Evolutionary conservation across 495 filamentous ascomycete genomes (phyloP).

Genomic region (Parathielavia hyrcaniae): DNA sequence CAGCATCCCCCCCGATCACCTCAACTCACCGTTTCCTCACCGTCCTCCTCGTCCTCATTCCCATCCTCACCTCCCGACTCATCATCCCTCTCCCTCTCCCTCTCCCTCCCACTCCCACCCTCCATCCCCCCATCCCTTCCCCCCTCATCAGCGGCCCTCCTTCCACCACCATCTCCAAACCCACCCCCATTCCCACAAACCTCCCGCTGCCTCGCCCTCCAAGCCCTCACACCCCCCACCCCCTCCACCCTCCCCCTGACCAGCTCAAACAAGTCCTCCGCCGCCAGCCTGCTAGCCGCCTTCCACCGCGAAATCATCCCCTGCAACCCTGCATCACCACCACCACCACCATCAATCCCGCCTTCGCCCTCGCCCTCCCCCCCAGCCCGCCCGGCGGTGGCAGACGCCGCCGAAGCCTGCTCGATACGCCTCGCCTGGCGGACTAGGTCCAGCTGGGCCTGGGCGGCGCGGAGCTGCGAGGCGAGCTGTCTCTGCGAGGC

Average conservation of each 20-base stretch:
- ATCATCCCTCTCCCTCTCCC: constrained; percentile 1
- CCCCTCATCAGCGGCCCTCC: neutral
- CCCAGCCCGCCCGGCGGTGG: too few relatives aligned
- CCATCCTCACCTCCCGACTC: neutral
- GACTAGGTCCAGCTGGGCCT: constrained; percentile 15
- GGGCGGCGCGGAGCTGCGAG: constrained; percentile 8
- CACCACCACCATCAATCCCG: neutral
- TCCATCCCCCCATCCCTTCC: constrained; percentile 12
- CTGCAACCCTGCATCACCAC: neutral
- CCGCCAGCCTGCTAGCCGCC: constrained; percentile 23
- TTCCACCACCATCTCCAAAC: constrained; percentile 5
- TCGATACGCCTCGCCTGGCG: constrained; percentile 26
- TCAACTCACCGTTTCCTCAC: constrained; percentile 17
- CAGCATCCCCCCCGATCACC: neutral
- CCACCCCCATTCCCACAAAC: neutral
- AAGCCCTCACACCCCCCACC: constrained; percentile 28
- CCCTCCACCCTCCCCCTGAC: constrained; percentile 25
- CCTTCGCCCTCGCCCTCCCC: neutral
- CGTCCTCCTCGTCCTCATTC: constrained; percentile 14
- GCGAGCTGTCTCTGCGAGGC: constrained; percentile 7
- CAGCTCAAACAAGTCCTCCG: constrained; percentile 31
- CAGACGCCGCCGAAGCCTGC: constrained; percentile 3
- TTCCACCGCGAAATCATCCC: constrained; percentile 11
- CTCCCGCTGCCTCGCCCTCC: constrained; percentile 22
- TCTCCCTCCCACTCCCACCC: neutral